Evolutionary conservation across 257 asterid species (phyloP), one percentile per base, ranked within the genome.

Genomic region (Solanum ahanhuiri): DNA sequence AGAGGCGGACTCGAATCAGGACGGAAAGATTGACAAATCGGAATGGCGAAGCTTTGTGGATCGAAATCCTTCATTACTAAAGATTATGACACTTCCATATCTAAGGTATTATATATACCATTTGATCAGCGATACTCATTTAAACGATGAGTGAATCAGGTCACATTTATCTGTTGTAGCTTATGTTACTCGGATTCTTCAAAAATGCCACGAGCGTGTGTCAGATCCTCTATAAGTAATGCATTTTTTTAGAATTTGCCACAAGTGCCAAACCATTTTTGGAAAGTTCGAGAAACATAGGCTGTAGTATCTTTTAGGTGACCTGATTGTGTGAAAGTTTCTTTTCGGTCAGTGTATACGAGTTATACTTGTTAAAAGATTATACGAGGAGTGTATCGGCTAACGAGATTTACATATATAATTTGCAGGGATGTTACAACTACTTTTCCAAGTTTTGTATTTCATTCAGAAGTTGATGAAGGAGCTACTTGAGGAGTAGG

Each of bases 51-150:
- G 89, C 72, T 97, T 95, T 88, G 99, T 95, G 73, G 23, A 91
- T 33, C 92, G 87, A 87, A 97, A 97, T 86, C 99, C 99, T 77
- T 95, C 98, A 28, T 87, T 97, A 89, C 83, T 97, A 90, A 97
- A 95, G 93, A 95, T 95, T 70, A 97, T 97, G 99, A 97, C 99
- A 17, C 97, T 96, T 81, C 96, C 94, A 71, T 95, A 96, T 91
- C 87, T 95, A 88, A 96, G 98, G 98, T 95, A 91, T 39, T 1
- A 54, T 54, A 2, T 93, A 89, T 64, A 22, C 9, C 28, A 17
- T 28, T 79, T 45, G 5, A 79, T 79, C 41, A 7, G 25, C 14
- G 15, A 43, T 77, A 77, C 28, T 2, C 31, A 12, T 39, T 75
- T 73, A 73, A 33, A 31, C 22, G 43, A 71, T 18, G 79, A 73